Evolutionary conservation across 176 grass and related monocot species (phyloP).

Genomic region (Pharus latifolius): DNA sequence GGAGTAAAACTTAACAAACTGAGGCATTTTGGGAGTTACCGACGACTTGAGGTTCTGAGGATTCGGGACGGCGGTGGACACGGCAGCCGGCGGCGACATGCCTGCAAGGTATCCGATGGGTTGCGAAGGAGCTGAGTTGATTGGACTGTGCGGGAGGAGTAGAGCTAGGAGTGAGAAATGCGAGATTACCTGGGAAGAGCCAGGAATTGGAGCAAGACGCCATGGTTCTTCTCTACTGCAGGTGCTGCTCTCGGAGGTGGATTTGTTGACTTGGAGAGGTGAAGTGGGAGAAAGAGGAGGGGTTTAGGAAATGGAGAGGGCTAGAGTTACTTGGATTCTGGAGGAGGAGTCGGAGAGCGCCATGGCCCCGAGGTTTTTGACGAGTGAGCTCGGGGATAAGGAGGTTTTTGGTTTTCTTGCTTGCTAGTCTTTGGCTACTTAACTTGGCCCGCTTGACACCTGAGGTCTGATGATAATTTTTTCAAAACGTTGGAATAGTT

Average conservation of each 20-base stretch:
- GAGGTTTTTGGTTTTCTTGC: not conserved
- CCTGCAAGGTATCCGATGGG: slow-evolving; percentile 1
- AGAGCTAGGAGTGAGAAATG: not conserved
- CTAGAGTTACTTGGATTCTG: not conserved
- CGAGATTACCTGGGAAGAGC: slow-evolving; percentile 40
- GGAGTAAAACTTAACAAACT: not conserved
- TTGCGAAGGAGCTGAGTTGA: not conserved
- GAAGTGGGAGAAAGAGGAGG: not conserved
- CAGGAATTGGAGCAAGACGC: slow-evolving; percentile 45
- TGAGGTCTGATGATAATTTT: no score
- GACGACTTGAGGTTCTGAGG: not conserved
- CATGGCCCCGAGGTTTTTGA: not conserved
- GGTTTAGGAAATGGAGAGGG: not conserved
- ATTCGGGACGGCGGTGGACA: not conserved
- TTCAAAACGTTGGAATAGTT: no score
- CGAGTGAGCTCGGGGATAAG: not conserved
- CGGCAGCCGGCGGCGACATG: not conserved
- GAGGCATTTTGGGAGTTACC: not conserved
- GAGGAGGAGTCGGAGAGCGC: not conserved
- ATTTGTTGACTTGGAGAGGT: no score
- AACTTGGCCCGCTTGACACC: no score
- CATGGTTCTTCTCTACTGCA: slow-evolving; percentile 26
- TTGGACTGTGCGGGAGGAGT: not conserved
- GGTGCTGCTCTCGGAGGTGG: not conserved
- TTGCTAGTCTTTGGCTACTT: no score